These are phyloP conservation scores for Fusarium humuli DNA, from an alignment of 2,329 filamentous ascomycete genomes.

Conservation along the genomic window DNA sequence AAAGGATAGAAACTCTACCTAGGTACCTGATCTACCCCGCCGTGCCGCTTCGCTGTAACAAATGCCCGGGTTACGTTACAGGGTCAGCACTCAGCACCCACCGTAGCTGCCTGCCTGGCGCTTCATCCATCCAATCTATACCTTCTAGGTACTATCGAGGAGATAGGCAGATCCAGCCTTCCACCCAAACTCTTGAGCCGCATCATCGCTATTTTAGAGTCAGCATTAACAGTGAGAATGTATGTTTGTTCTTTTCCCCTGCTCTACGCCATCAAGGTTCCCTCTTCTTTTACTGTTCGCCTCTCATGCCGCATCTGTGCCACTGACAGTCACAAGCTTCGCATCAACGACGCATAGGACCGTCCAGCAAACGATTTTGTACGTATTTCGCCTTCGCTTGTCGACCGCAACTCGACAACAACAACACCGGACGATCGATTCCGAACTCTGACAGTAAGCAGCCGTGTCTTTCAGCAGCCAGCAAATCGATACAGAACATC, in stretches of 20 bases:
- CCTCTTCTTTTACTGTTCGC: neutral
- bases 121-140: slow-evolving; percentile 18
- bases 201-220: slow-evolving; percentile 31
- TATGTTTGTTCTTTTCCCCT: neutral
- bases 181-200: slow-evolving; percentile 22
- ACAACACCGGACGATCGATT: neutral
- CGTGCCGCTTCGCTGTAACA: slow-evolving; percentile 1
- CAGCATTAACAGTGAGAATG: slow-evolving; percentile 16
- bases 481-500: neutral
- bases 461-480: neutral
- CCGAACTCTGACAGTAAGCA: slow-evolving; percentile 18
- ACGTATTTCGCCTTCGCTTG: slow-evolving; percentile 21
- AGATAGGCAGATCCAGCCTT: slow-evolving; percentile 12
- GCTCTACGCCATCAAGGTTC: slow-evolving; percentile 37
- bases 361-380: slow-evolving; percentile 16
- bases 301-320: neutral
- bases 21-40: slow-evolving; percentile 1
- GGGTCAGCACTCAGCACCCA: neutral
- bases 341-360: neutral
- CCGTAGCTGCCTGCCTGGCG: slow-evolving; percentile 31
- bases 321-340: slow-evolving; percentile 24
- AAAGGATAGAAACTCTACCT: neutral
- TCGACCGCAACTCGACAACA: slow-evolving; percentile 3
- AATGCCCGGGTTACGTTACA: slow-evolving; percentile 3
- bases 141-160: neutral